Evolutionary conservation across 2,329 filamentous ascomycete genomes (phyloP), one percentile per base, ranked within the genome.

Genomic region (Blastomyces gilchristii): DNA sequence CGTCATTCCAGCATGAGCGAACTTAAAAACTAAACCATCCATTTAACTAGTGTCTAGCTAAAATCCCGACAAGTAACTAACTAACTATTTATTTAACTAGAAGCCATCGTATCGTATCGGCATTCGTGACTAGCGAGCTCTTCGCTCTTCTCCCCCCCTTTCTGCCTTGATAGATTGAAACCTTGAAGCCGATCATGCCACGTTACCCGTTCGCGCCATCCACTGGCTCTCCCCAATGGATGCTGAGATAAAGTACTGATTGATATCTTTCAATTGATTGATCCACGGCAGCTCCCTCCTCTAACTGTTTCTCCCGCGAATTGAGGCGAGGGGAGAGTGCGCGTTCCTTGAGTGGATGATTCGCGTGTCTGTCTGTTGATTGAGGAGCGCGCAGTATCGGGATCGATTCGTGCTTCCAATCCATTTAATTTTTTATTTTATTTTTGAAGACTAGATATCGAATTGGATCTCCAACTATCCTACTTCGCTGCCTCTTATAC

Each of bases 111-210:
- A 25, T 31, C 28, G n/a, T 22, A 22, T 22, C n/a, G n/a, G n/a
- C n/a, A 22, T 22, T 22, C n/a, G 28, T 31, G 28, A 31, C 28
- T 31, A 14, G 28, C 50, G n/a, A 34, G 4, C 11, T 28, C 37
- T 50, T 5, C 22, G n/a, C n/a, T 22, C n/a, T 22, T 37, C 49
- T 9, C 6, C 39, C 50, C 60, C 60, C 49, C 31, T 57, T 62
- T 56, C 14, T 11, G 2, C 31, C 3, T 34, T 5, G 1, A 50
- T 43, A 18, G 50, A 39, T 4, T 52, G 7, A 37, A 9, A 11
- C 34, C 34, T 37, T 9, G 34, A 50, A 62, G 45, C 39, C 22
- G 62, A 63, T 63, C 57, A 63, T 60, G 62, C 62, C 62, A 63
- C 62, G 62, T 63, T 63, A 57, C 47, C 62, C 22, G 41, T 56